Base-by-base conservation (phyloP, 2,329 filamentous ascomycete species). In the Aspergillus caelatus region DNA sequence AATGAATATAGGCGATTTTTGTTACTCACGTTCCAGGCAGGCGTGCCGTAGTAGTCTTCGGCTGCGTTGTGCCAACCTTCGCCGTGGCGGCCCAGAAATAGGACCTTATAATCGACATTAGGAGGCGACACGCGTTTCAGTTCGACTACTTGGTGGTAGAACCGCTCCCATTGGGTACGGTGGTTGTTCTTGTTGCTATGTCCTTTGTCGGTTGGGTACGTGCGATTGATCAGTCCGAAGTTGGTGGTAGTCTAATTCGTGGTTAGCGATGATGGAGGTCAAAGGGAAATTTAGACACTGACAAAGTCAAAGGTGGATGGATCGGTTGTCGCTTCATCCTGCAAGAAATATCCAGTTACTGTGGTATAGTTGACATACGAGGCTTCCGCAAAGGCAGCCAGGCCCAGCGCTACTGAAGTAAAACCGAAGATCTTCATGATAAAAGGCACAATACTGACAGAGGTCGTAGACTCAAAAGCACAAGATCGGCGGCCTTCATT, bases 361-460 rank as follows among this genome's bases (percentile, higher is more conserved):
- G 79, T 77, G 26, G 74, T 74, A 62, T 81, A 81, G 39, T 75
- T 69, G 62, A 76, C 68, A 45, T 70, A 68, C 9, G 68, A 65
- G 6, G 71, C 70, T 6, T 69, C 82, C 3, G 91, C 95, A 82
- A 96, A 89, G 65, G 93, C 87, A 4, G 90, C 87, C 0, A 97
- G 83, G 1, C 86, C 83, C 0, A 93, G 80, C 0, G 91, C 93
- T 55, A 88, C 88, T 0, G 91, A 89, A 0, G 93, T 93, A 0
- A 91, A 85, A 0, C 92, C 88, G 70, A 96, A 88, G 36, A 97
- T 78, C 67, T 66, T 74, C 73, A 75, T 75, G 14, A 53, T 62
- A 52, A 14, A 12, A n/a, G 2, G 48, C 28, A 52, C 46, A 30
- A 30, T 10, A 23, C 23, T 50, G 46, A 2, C 14, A 14, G 26